A percentile compares a stretch with the other conserved stretches of the same genome.
These are phyloP conservation scores for Malus domestica DNA, from an alignment of 306 rosid species.

Conservation along the genomic window DNA sequence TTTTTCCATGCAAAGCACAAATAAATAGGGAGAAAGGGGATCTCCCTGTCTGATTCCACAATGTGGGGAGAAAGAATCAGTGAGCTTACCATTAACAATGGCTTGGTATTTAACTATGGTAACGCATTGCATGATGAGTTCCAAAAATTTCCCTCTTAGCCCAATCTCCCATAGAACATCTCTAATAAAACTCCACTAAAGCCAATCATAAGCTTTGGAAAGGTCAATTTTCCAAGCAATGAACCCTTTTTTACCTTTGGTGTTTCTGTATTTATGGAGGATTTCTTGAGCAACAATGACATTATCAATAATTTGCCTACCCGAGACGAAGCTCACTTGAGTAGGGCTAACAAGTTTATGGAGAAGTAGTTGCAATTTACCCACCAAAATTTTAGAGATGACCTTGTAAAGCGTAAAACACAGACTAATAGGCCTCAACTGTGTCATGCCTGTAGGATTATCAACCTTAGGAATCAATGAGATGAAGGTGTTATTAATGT, in stretches of 20 bases:
- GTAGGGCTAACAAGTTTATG: background rate
- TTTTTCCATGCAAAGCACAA: background rate
- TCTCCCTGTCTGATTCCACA: background rate
- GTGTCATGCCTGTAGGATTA: background rate
- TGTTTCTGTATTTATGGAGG: background rate
- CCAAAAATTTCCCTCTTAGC: background rate
- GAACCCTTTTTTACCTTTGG: background rate
- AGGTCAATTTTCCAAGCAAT: background rate
- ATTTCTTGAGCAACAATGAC: background rate
- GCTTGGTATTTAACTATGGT: background rate
- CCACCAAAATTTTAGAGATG: background rate
- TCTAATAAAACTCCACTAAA: background rate
- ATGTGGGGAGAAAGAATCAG: rapidly evolving
- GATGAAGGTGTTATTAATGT: background rate
- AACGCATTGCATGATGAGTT: background rate
- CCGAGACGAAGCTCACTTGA: background rate
- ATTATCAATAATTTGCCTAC: background rate
- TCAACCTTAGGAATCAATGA: background rate
- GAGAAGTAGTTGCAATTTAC: background rate
- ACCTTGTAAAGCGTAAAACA: background rate
- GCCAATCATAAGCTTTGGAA: background rate
- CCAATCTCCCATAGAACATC: background rate
- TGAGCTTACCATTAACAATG: background rate
- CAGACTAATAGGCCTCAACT: background rate
- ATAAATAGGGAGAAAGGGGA: background rate